Evolutionary conservation across 2,329 filamentous ascomycete genomes (phyloP), one percentile per base, ranked within the genome.

Genomic region (Alternaria infectoria): DNA sequence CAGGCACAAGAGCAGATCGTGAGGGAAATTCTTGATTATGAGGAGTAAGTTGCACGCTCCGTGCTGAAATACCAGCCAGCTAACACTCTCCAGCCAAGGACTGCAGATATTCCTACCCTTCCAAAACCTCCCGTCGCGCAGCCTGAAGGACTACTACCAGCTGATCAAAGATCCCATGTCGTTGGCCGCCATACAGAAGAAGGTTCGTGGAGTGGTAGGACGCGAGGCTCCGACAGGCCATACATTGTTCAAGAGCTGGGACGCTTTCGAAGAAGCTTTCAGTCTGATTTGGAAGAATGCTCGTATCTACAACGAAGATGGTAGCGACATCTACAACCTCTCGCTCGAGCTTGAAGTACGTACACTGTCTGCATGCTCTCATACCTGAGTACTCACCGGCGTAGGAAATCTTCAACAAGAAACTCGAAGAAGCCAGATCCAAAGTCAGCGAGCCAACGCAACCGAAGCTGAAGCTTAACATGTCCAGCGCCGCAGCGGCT

Each of bases 251-350:
- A 94, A 93, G 77, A 91, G 84, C 54, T 97, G 94, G 94, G 86
- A 89, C 60, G 86, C 89, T 1, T 93, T 97, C 69, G 93, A 93
- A 77, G 89, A 93, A 57, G 91, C 92, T 73, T 86, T 92, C 12
- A 91, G 89, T 72, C 86, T 92, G 56, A 89, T 97, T 46, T 97
- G 94, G 94, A 87, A 86, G 52, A 97, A 97, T 79, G 93, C 93
- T 0, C 91, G 89, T 73, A 90, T 90, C 62, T 97, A 95, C 83
- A 97, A 97, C 70, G 93, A 97, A 78, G 93, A 97, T 75, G 92
- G 91, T 5, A 97, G 94, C 74, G 91, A 93, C 15, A 94, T 97
- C 55, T 93, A 90, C 67, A 84, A 87, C 21, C 84, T 96, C 64
- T 93, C 93, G 1, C 87, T 89, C 52, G 89, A 96, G 63, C 87